Evolutionary conservation across 768 basidiomycete species (phyloP), one percentile per base, ranked within the genome.

Genomic region (Saitozyma podzolica): DNA sequence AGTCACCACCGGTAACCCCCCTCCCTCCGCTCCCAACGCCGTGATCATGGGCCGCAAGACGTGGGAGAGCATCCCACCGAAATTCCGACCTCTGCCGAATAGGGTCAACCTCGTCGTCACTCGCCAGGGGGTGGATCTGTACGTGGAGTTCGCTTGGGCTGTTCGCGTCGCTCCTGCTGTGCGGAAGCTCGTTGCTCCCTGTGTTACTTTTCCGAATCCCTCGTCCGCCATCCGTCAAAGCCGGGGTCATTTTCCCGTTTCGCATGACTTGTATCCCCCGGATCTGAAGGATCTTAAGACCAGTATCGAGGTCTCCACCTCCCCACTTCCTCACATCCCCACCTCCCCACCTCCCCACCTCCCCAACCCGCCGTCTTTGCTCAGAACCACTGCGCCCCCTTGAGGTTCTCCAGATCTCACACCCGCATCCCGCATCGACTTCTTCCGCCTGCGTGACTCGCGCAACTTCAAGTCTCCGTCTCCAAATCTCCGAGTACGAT

Each of bases 1-100:
- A 78, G 77, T 73, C n/a, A 78, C 77, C 11, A 72, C 74, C 7
- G 74, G 73, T 19, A 63, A 68, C 6, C 81, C 78, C 45, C 85
- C 86, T 40, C 85, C 48, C 8, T 13, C 51, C 0, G 5, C 52
- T 10, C 56, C 45, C 61, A 98, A 97, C 80, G 86, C 85, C 0
- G 88, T 97, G 17, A 82, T 97, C 59, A 97, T 99, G 95, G 96
- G 96, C 11, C 84, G 95, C 59, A 92, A 90, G 73, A 95, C 93
- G 13, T 99, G 96, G 96, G 92, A 97, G 81, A 91, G 91, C 76
- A 97, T 99, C 58, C 95, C 96, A 8, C 66, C 74, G 17, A 90
- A 87, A 77, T 90, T 89, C 80, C 84, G 89, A 65, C 96, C 96
- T 6, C 83, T 99, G 17, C 82, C 84, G 48, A 84, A 84, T 50